Base-by-base conservation (phyloP, 768 basidiomycete genomes). In the Amanita thiersii region DNA sequence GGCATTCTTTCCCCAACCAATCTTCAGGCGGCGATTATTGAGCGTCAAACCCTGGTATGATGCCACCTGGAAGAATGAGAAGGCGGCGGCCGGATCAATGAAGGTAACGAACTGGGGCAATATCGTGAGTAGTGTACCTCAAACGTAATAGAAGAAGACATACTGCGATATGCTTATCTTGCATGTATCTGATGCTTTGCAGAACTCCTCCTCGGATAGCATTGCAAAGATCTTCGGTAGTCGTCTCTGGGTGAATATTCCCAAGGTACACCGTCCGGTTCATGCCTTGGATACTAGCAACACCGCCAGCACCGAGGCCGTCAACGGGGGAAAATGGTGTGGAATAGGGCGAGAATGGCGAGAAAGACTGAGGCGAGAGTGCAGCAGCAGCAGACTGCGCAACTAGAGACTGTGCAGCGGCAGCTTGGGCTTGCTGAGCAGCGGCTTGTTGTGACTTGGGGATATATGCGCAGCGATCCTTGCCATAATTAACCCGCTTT, bases 1-100 rank as follows among this genome's bases (percentile, higher is more conserved):
- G 11, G 89, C 82, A 55, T 87, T 87, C 74, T 94, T 98, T 44
- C 94, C 94, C 96, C 94, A 99, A 35, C 94, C 93, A 51, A 97
- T 80, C 70, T 97, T 98, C 48, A 98, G 75, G 19, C 92, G 80
- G 31, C 93, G 83, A 61, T 91, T 89, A 68, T 91, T 93, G 45
- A 98, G 69, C 17, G 84, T 89, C 42, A 99, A 68, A 4, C 93
- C 92, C 50, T 91, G 85, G 56, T 80, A 85, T 1, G 83, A 80
- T 11, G 94, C 91, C 26, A 90, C 82, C 55, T 94, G 87, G 77
- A 79, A 92, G 72, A 99, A 97, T 7, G 86, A 86, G 54, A 89
- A 83, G 2, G 96, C 93, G 38, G 88, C 87, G 0, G 84, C 81
- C 8, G 92, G 86, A 56, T 97, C 92, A 50, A 97, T 82, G 56